Evolutionary conservation across 2,329 filamentous ascomycete species (phyloP), one percentile per base, ranked within the genome.

Genomic region (Metarhizium anisopliae): DNA sequence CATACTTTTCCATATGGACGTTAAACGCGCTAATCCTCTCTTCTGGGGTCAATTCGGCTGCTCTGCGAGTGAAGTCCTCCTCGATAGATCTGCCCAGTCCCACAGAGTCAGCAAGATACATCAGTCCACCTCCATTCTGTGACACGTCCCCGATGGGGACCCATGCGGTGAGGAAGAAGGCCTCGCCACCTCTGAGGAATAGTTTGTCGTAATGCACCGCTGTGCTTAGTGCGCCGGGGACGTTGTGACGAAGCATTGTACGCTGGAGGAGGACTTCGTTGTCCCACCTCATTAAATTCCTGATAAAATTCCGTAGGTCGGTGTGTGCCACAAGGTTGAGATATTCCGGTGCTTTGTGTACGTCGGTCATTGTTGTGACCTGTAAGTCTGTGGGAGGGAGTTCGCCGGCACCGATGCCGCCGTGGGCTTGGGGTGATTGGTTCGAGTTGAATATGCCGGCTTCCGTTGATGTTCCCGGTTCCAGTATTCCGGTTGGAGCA

Each of bases 131-230:
- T 69, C 8, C 81, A 64, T 62, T 80, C 75, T 53, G 51, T 16
- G 51, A 47, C n/a, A 53, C 45, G 14, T 53, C 51, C 25, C 77
- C 77, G 59, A 81, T 77, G 0, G 77, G 75, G 0, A 81, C 74
- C 78, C 79, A 82, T 1, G 77, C 78, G 16, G 79, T 82, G 2
- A 81, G 67, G 54, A 72, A 74, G 1, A 76, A 79, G 2, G 77
- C 75, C 53, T 79, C 77, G 2, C 78, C 79, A 63, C 80, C 64
- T 4, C 78, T 65, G 51, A 82, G 63, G 61, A 81, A 82, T 43
- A 80, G 80, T 67, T 82, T 78, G 61, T 82, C 79, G 60, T 81
- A 81, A 59, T 82, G 79, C 10, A 82, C 78, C 0, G 79, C 78
- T 58, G 81, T 81, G 36, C 50, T 52, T 30, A 42, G 50, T n/a